A percentile compares a stretch with the other conserved stretches of the same genome.
These are phyloP conservation scores for Neonectria sp. DNA, from an alignment of 2,329 filamentous ascomycete genomes.

Conservation along the genomic window DNA sequence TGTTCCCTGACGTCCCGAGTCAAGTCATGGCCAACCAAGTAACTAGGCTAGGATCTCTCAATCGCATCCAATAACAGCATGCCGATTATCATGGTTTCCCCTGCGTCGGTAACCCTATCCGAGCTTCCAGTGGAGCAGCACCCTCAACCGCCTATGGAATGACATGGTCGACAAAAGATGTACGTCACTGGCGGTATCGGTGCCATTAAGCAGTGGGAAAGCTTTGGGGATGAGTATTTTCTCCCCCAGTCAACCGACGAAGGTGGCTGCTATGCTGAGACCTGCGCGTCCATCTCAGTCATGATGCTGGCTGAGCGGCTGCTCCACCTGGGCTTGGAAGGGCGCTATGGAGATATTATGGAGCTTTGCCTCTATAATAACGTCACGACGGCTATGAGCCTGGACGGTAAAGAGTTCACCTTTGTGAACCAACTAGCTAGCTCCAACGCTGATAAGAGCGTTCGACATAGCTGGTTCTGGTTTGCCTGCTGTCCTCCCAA, in stretches of 20 bases:
- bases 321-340: conserved; percentile 67
- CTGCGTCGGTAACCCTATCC: not conserved
- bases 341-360: conserved; percentile 70
- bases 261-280: conserved; percentile 75
- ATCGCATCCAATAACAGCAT: not conserved
- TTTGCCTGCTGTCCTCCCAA: conserved; percentile 75
- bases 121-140: conserved; percentile 55
- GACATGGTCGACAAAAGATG: conserved; percentile 76
- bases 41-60: not conserved
- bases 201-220: conserved; percentile 53
- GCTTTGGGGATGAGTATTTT: conserved; percentile 35
- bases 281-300: conserved; percentile 71
- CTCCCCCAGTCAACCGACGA: conserved; percentile 72
- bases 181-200: conserved; percentile 76
- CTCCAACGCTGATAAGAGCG: conserved; percentile 63
- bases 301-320: conserved; percentile 73
- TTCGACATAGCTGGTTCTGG: conserved; percentile 70
- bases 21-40: not conserved
- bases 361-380: conserved; percentile 74
- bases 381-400: conserved; percentile 70
- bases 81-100: not conserved
- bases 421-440: conserved; percentile 75
- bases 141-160: conserved; percentile 66
- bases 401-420: conserved; percentile 70
- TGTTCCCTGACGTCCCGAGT: not conserved